A percentile compares a stretch with the other conserved stretches of the same genome.
These are phyloP conservation scores for Leptographium galeiforme DNA, from an alignment of 2,329 filamentous ascomycete species.

Conservation along the genomic window DNA sequence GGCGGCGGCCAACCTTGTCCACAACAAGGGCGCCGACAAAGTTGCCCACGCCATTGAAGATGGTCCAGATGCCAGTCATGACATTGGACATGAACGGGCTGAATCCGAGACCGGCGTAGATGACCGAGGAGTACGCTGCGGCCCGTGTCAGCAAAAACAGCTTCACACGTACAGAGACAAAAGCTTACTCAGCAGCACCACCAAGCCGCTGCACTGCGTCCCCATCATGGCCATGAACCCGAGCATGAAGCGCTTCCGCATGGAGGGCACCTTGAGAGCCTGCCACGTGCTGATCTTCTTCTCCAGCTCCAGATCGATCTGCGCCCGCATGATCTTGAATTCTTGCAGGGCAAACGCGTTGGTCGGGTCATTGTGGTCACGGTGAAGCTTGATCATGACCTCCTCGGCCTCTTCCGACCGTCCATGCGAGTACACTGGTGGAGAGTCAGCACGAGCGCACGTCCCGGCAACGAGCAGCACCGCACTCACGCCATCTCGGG, in stretches of 20 bases:
- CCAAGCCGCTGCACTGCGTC: background rate
- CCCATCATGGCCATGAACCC: background rate
- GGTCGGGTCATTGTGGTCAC: background rate
- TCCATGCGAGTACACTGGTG: background rate
- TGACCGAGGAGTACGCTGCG: background rate
- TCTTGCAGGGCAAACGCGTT: background rate
- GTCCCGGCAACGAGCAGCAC: no score
- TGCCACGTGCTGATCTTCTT: background rate
- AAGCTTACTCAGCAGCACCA: background rate
- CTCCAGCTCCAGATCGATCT: background rate
- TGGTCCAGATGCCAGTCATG: background rate
- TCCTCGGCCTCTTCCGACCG: background rate
- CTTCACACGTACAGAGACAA: no score
- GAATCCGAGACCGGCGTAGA: background rate
- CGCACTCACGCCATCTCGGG: background rate
- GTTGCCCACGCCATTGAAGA: background rate
- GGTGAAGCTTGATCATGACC: background rate
- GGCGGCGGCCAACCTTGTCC: background rate
- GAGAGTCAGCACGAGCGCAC: background rate
- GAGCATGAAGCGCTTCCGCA: background rate
- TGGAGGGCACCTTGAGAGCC: background rate
- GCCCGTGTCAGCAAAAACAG: background rate
- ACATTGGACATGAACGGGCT: background rate
- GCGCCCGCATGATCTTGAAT: background rate
- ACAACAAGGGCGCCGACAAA: background rate